These are phyloP conservation scores for Chiua virens DNA, from an alignment of 768 basidiomycete species.

Conservation along the genomic window DNA sequence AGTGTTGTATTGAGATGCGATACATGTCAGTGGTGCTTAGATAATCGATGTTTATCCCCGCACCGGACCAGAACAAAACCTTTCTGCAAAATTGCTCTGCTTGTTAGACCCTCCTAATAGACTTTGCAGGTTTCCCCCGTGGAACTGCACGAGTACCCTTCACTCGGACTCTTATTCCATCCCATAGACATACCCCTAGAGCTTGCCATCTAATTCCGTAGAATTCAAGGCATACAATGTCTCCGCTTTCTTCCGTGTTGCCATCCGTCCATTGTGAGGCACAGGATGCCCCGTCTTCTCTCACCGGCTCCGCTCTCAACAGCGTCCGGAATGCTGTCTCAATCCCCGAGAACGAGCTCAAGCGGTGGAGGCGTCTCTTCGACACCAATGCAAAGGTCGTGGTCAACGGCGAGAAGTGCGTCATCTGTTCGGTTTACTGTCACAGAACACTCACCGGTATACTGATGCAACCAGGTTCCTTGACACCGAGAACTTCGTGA, in stretches of 20 bases:
- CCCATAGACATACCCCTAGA: slow-evolving; percentile 37
- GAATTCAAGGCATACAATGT: slow-evolving; percentile 32
- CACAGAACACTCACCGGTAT: slow-evolving; percentile 15
- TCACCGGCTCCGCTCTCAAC: slow-evolving; percentile 56
- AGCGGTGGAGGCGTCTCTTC: slow-evolving; percentile 86
- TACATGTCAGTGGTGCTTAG: slow-evolving; percentile 26
- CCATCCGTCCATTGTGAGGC: slow-evolving; percentile 56
- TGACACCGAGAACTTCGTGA: slow-evolving; percentile 86
- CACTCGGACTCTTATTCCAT: slow-evolving; percentile 11
- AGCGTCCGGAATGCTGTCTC: slow-evolving; percentile 68
- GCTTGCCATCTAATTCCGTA: slow-evolving; percentile 26
- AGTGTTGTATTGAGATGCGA: slow-evolving; percentile 31
- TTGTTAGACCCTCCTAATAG: too few relatives aligned
- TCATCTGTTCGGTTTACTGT: slow-evolving; percentile 18
- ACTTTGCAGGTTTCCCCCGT: too few relatives aligned
- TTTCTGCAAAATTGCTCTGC: too few relatives aligned
- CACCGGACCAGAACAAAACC: too few relatives aligned
- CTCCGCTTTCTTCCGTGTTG: slow-evolving; percentile 41
- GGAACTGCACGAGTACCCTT: not conserved
- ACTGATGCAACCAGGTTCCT: slow-evolving; percentile 59
- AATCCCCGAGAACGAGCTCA: slow-evolving; percentile 79
- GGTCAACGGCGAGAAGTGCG: slow-evolving; percentile 80
- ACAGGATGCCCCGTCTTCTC: slow-evolving; percentile 35
- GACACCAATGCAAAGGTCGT: slow-evolving; percentile 76
- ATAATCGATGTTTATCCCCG: slow-evolving; percentile 37